These are phyloP conservation scores for Aspergillus bridgeri DNA, from an alignment of 495 filamentous ascomycete species.

Conservation along the genomic window DNA sequence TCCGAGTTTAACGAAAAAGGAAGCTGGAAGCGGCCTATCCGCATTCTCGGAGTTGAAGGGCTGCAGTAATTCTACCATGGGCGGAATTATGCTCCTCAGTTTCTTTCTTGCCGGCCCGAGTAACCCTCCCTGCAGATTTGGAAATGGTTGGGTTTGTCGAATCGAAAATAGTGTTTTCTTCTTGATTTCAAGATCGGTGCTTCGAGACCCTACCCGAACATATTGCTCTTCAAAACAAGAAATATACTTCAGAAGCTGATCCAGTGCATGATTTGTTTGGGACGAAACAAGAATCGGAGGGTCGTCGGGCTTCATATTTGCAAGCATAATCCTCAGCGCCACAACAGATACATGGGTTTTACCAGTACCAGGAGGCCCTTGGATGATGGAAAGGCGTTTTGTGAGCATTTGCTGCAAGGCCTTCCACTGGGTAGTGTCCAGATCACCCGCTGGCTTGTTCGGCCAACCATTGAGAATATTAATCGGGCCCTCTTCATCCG, in stretches of 20 bases:
- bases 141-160: conserved; percentile 28
- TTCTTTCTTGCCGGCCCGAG: conserved; percentile 28
- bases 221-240: conserved; percentile 62
- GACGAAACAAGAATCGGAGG: conserved; percentile 76
- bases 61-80: conserved; percentile 48
- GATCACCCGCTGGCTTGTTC: conserved; percentile 36
- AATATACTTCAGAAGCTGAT: conserved; percentile 74
- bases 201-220: conserved; percentile 75
- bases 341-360: conserved; percentile 77
- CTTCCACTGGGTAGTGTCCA: conserved; percentile 67
- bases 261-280: conserved; percentile 91
- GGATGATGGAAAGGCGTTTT: conserved; percentile 71
- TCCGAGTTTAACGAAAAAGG: conserved; percentile 42
- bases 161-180: conserved; percentile 66
- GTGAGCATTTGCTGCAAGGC: conserved; percentile 70
- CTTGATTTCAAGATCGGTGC: conserved; percentile 61
- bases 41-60: conserved; percentile 35
- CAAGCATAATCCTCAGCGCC: conserved; percentile 65
- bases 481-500: conserved; percentile 25
- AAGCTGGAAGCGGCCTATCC: conserved; percentile 18
- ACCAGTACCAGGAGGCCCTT: conserved; percentile 90
- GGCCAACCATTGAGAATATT: conserved; percentile 54
- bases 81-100: conserved; percentile 42
- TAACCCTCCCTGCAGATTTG: conserved; percentile 30
- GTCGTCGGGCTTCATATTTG: conserved; percentile 55